Percentiles rank a stretch among this genome's conserved stretches.
Conservation (phyloP, 805 yeast species). For the Metschnikowia dekortorum region DNA sequence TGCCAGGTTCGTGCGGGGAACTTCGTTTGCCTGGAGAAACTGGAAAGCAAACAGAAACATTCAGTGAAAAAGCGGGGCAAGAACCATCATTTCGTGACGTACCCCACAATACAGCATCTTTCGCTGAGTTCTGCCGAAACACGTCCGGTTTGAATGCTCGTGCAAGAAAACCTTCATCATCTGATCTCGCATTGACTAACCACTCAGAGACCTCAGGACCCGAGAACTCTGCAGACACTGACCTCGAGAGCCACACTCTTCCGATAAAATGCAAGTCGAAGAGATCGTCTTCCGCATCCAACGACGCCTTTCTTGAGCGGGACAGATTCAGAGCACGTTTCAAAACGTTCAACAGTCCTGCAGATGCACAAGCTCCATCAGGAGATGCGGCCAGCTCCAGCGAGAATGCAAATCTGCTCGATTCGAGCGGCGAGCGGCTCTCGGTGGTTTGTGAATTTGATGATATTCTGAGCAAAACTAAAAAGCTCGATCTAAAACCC, state of each 20-base stretch:
- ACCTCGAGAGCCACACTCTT: background rate
- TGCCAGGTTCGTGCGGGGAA: too few relatives aligned
- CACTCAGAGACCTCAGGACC: background rate
- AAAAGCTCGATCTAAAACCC: slow-evolving; percentile 25
- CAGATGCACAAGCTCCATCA: slow-evolving; percentile 2
- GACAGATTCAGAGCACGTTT: slow-evolving; percentile 40
- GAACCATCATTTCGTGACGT: background rate
- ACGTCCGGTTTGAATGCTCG: background rate
- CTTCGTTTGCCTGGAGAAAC: too few relatives aligned
- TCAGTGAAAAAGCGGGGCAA: background rate
- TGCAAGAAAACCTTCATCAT: background rate
- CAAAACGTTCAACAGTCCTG: slow-evolving; percentile 25
- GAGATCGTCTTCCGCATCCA: slow-evolving; percentile 37
- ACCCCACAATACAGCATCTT: background rate
- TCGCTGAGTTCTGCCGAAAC: background rate
- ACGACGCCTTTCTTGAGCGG: slow-evolving; percentile 36
- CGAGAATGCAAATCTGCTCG: background rate
- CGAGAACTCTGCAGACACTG: background rate
- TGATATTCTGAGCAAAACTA: slow-evolving; percentile 33
- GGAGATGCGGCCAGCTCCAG: background rate
- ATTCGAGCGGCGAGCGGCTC: slow-evolving; percentile 1
- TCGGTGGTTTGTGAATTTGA: slow-evolving; percentile 29
- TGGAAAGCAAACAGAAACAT: background rate
- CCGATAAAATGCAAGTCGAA: slow-evolving; percentile 17
- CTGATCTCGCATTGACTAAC: background rate